These are phyloP conservation scores for Erysimum cheiranthoides DNA, from an alignment of 345 rosid species.

Conservation along the genomic window DNA sequence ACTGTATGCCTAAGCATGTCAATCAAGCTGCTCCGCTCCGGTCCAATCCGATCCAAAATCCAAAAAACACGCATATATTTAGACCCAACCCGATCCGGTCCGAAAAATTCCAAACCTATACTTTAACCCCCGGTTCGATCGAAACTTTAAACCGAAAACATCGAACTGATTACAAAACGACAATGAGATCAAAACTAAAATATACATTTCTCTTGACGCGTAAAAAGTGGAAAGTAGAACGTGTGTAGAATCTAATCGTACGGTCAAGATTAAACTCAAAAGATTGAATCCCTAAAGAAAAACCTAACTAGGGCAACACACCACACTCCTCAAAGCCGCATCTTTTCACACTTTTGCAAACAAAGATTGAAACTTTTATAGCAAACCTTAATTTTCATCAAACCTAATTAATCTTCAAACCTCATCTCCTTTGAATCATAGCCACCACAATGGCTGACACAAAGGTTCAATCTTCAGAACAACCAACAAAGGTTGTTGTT, in stretches of 20 bases:
- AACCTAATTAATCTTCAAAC: neutral
- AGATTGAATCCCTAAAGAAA: neutral
- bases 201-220: neutral
- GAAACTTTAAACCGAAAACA: too few species aligned
- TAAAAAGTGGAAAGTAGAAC: conserved; percentile 8
- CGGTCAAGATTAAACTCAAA: conserved; percentile 9
- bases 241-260: conserved; percentile 21
- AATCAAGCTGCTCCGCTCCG: too few species aligned
- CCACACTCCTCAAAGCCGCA: neutral
- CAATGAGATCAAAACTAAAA: too few species aligned
- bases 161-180: too few species aligned
- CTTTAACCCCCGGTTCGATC: too few species aligned
- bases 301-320: conserved; percentile 23
- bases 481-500: conserved; percentile 17
- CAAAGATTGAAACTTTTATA: conserved; percentile 1
- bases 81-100: too few species aligned
- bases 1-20: too few species aligned
- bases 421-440: neutral
- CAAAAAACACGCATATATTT: too few species aligned
- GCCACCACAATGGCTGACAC: conserved; percentile 32
- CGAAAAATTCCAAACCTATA: too few species aligned
- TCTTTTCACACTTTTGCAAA: neutral
- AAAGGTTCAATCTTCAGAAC: conserved; percentile 59
- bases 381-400: conserved; percentile 15
- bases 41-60: too few species aligned